phyloP scores from a whole-genome alignment of 2,329 filamentous ascomycete species.

The Sarocladium oryzae region DNA sequence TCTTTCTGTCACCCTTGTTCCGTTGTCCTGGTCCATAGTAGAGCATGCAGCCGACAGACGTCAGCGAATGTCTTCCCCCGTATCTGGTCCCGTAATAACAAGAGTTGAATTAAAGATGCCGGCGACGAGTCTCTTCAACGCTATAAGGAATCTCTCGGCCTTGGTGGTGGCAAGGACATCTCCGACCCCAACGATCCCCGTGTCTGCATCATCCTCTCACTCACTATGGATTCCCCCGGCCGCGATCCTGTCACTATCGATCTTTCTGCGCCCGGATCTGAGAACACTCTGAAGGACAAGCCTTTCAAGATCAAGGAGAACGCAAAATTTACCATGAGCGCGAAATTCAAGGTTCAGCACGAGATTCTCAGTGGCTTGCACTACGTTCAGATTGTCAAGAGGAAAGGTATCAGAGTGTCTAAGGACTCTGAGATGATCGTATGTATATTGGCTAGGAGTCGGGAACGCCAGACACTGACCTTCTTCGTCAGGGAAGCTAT shows the following conservation, averaged over 20 bases:
- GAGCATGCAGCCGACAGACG: too few species aligned
- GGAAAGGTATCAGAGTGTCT: constrained; percentile 77
- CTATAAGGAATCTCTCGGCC: constrained; percentile 94
- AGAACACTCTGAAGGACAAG: constrained; percentile 75
- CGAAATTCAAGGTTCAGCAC: constrained; percentile 91
- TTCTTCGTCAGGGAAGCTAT: constrained; percentile 68
- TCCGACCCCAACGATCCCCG: constrained; percentile 76
- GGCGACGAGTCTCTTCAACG: constrained; percentile 91
- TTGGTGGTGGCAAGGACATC: constrained; percentile 66
- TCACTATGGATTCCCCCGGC: constrained; percentile 80
- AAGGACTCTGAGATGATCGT: constrained; percentile 99
- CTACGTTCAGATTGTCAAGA: constrained; percentile 90
- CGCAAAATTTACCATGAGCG: constrained; percentile 88
- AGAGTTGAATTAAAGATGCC: constrained; percentile 37
- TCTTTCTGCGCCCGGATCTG: constrained; percentile 65
- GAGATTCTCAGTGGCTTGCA: constrained; percentile 92
- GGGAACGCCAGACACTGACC: not conserved
- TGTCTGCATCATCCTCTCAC: constrained; percentile 86
- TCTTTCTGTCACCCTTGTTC: constrained; percentile 11
- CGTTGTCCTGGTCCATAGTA: too few species aligned
- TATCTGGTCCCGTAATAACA: not conserved
- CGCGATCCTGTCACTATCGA: constrained; percentile 85
- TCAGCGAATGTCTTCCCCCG: too few species aligned
- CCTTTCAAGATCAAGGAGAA: constrained; percentile 98
- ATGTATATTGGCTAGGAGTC: constrained; percentile 28